A percentile compares a stretch with the other conserved stretches of the same genome.
Conservation (phyloP, 164 flowering plant species). For the Magnolia changhungtana region DNA sequence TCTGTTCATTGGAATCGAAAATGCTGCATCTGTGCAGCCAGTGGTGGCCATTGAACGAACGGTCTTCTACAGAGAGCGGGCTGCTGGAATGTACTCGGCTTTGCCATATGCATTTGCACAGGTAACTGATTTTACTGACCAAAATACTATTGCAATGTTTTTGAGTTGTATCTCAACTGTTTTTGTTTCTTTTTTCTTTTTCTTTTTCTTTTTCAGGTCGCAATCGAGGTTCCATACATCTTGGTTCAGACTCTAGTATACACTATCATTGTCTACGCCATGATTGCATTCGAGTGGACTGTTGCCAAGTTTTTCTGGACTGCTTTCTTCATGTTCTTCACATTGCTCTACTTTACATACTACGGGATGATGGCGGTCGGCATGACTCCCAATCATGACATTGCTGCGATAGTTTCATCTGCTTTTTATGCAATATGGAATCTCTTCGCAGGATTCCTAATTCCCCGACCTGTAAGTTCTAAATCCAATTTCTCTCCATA, state of each 20-base stretch:
- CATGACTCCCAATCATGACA: conserved; percentile 34
- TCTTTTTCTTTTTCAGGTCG: conserved; percentile 23
- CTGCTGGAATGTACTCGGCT: conserved; percentile 43
- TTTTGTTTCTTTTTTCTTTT: not conserved
- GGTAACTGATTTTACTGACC: conserved; percentile 8
- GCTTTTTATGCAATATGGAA: conserved; percentile 36
- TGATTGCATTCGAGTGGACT: conserved; percentile 46
- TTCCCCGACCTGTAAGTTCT: conserved; percentile 32
- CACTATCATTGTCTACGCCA: conserved; percentile 32
- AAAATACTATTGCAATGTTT: not conserved
- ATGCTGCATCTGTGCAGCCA: conserved; percentile 30
- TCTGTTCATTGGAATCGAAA: conserved; percentile 23
- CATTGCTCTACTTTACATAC: conserved; percentile 40
- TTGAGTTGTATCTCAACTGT: not conserved
- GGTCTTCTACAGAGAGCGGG: conserved; percentile 36
- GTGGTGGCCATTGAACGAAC: conserved; percentile 33
- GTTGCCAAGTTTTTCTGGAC: conserved; percentile 41
- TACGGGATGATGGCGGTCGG: conserved; percentile 51
- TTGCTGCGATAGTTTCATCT: conserved; percentile 35
- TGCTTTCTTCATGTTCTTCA: conserved; percentile 37
- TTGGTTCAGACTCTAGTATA: conserved; percentile 29
- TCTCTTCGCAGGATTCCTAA: conserved; percentile 40
- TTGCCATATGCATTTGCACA: conserved; percentile 37
- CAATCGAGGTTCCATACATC: conserved; percentile 32
- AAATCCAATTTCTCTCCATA: not conserved